Conservation (phyloP, 257 asterid genomes). For the Solanum peruvianum region DNA sequence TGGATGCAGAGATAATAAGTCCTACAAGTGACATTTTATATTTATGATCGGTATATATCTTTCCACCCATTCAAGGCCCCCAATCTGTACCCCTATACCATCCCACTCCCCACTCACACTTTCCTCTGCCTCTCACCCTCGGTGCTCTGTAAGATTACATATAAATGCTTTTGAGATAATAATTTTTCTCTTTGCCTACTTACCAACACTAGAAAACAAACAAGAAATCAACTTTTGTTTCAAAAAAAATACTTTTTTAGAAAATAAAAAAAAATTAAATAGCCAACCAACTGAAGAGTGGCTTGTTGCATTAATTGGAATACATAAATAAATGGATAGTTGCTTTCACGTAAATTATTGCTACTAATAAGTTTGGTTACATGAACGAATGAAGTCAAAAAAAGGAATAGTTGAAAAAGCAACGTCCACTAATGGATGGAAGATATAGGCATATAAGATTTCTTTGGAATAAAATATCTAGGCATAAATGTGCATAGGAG, state of each 20-base stretch:
- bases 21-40: background rate
- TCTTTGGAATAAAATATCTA: background rate
- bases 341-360: background rate
- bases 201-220: background rate
- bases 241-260: background rate
- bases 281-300: background rate
- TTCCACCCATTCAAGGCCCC: background rate
- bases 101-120: background rate
- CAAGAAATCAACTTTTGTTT: too few relatives aligned
- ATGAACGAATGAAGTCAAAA: background rate
- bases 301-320: background rate
- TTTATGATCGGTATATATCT: background rate
- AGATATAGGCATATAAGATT: background rate
- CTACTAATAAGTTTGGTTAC: background rate
- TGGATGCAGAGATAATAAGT: too few relatives aligned
- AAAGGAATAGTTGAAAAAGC: background rate
- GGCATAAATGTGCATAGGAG: background rate
- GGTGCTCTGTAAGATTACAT: background rate
- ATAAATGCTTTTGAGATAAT: too few relatives aligned
- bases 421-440: background rate
- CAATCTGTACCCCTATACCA: background rate
- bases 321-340: background rate
- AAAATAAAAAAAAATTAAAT: background rate
- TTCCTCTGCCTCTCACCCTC: background rate
- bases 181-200: background rate